A percentile compares a stretch with the other conserved stretches of the same genome.
These are phyloP conservation scores for Mucor racemosus DNA, from an alignment of 371 early-diverging fungal genomes.

Conservation along the genomic window DNA sequence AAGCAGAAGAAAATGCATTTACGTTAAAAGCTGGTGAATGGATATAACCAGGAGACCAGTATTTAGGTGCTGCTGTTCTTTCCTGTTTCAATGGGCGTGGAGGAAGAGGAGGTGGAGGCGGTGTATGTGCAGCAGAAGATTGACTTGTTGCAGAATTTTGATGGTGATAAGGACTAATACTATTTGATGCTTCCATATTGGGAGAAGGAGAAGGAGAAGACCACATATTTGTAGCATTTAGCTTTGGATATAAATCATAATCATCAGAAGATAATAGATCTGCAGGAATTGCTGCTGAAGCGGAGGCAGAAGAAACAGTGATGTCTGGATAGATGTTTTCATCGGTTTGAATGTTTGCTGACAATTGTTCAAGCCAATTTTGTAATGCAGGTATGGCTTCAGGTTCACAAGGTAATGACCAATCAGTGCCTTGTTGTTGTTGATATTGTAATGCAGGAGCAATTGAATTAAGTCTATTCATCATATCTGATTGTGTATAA, in stretches of 20 bases:
- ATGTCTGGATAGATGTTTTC: slow-evolving; percentile 32
- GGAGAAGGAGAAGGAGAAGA: neutral
- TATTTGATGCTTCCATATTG: neutral
- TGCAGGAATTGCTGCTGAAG: neutral
- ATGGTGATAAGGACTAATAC: slow-evolving; percentile 7
- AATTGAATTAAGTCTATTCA: slow-evolving; percentile 49
- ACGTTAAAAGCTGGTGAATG: slow-evolving; percentile 8
- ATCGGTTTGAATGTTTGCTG: slow-evolving; percentile 48
- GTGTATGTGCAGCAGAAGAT: slow-evolving; percentile 15
- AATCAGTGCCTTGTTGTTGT: slow-evolving; percentile 25
- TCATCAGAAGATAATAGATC: neutral
- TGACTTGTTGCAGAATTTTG: slow-evolving; percentile 14
- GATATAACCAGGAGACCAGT: slow-evolving; percentile 29
- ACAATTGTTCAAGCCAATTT: slow-evolving; percentile 56
- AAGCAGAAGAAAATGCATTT: neutral
- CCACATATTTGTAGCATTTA: slow-evolving; percentile 15
- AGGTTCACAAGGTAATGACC: slow-evolving; percentile 42
- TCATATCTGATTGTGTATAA: slow-evolving; percentile 47
- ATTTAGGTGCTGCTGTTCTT: neutral
- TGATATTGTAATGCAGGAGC: slow-evolving; percentile 25
- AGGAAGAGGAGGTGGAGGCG: slow-evolving; percentile 9
- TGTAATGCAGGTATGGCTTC: slow-evolving; percentile 49
- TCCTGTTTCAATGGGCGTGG: neutral
- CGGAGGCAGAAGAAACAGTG: neutral
- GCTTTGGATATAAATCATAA: slow-evolving; percentile 28